These are phyloP conservation scores for Cadophora sp. DNA, from an alignment of 2,329 filamentous ascomycete species.

Conservation along the genomic window DNA sequence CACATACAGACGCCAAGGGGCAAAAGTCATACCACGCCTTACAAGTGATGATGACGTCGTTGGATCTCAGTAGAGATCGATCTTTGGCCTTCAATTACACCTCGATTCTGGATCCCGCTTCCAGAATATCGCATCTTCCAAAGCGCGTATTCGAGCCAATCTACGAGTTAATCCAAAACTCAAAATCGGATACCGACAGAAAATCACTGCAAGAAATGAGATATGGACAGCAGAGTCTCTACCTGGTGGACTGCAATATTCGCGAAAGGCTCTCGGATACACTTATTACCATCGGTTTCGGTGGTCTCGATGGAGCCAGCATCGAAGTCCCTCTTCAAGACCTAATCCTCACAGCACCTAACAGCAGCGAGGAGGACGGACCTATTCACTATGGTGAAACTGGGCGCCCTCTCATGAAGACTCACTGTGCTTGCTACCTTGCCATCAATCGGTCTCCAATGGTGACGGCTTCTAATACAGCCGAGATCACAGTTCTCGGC, in stretches of 20 bases:
- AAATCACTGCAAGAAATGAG: neutral
- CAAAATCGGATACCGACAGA: too few species aligned
- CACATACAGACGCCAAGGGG: slow-evolving; percentile 27
- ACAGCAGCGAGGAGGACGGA: neutral
- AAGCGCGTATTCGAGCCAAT: neutral
- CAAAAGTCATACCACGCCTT: slow-evolving; percentile 33
- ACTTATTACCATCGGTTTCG: neutral
- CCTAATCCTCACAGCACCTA: neutral
- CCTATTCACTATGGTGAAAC: neutral
- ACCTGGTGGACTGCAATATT: neutral
- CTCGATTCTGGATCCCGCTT: neutral
- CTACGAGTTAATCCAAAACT: neutral
- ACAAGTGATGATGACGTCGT: slow-evolving; percentile 36
- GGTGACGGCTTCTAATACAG: neutral
- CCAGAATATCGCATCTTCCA: neutral
- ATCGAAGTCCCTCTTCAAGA: neutral
- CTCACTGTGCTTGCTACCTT: neutral
- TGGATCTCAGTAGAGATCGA: slow-evolving; percentile 29
- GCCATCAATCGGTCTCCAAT: neutral
- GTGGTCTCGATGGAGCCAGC: neutral
- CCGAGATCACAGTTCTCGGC: slow-evolving; percentile 46
- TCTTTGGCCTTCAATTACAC: neutral
- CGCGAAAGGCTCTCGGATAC: neutral
- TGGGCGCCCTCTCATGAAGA: neutral
- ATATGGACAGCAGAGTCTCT: neutral